Conservation (phyloP, 2,329 filamentous ascomycete species). For the Verticillium klebahnii region DNA sequence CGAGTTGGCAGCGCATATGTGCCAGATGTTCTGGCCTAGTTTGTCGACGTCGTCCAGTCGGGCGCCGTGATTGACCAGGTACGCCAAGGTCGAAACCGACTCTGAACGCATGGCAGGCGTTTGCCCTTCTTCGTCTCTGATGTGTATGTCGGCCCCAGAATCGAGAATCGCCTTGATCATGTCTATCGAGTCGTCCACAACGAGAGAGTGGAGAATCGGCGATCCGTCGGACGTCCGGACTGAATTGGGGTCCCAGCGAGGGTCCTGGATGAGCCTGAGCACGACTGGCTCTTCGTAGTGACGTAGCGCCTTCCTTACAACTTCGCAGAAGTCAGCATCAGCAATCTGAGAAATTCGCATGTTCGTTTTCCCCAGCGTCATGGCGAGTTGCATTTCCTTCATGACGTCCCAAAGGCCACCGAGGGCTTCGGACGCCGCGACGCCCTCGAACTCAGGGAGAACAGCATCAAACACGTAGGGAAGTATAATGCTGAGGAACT, state of each 20-base stretch:
- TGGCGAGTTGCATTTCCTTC: neutral
- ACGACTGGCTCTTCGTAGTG: constrained; percentile 1
- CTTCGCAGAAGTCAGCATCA: neutral
- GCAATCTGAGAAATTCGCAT: neutral
- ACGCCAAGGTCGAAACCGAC: constrained; percentile 15
- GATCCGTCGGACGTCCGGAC: neutral
- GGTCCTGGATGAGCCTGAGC: constrained; percentile 6
- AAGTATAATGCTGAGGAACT: neutral
- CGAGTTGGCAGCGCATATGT: constrained; percentile 27
- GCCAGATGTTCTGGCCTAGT: constrained; percentile 31
- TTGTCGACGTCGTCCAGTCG: constrained; percentile 24
- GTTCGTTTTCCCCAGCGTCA: neutral
- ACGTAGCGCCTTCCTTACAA: constrained; percentile 1
- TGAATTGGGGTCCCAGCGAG: constrained; percentile 9
- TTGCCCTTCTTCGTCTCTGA: constrained; percentile 20
- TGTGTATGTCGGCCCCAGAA: constrained; percentile 20
- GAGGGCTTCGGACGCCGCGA: neutral
- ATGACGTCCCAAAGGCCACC: constrained; percentile 2
- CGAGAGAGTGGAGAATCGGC: constrained; percentile 3
- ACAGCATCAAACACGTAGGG: neutral
- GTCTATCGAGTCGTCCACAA: constrained; percentile 9
- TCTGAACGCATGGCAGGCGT: constrained; percentile 32
- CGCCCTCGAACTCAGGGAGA: neutral
- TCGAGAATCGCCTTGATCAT: constrained; percentile 22
- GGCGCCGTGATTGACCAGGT: constrained; percentile 20